Evolutionary conservation across 2,329 filamentous ascomycete genomes (phyloP), one percentile per base, ranked within the genome.

Genomic region (Cladosporium cucumerinum): DNA sequence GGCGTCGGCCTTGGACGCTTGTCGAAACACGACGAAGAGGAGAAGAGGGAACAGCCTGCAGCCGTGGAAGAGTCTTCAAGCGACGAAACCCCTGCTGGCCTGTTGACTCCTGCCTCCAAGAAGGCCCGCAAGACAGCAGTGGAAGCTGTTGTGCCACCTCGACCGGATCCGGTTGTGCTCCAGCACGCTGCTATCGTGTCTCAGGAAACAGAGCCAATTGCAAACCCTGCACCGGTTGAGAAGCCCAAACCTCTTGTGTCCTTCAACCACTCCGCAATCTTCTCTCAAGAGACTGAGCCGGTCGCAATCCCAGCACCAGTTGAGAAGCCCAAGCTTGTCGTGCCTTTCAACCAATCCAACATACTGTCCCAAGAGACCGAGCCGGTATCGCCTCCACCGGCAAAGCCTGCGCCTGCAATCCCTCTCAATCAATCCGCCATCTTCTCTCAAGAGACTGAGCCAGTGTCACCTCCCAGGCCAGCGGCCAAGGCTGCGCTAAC

Each of bases 391-490:
- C 30, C 62, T n/a, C 48, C 62, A 46, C 39, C n/a, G 10, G 39
- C 39, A 21, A 46, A 66, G 64, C 25, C 14, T 52, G 16, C 32
- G 30, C 21, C 51, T 12, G 46, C 60, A 16, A 39, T 62, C 30
- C 62, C 62, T 30, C 39, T 67, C 36, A 54, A 70, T 26, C 67
- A 68, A 18, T 72, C 69, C 12, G 70, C 71, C 5, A 79, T 85
- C 62, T 68, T 75, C 46, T 79, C 80, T 2, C 77, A 82, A 48
- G 67, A 71, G 18, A 76, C 69, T 4, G 75, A 78, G 57, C 78
- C 78, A 16, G 65, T 71, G 14, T 60, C 63, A n/a, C 65, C 66
- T 14, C 62, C 57, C 32, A 49, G 55, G 28, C 58, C 64, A 4
- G 23, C 3, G 10, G 46, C 14, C n/a, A 61, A 54, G 18, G 46